A percentile compares a stretch with the other conserved stretches of the same genome.
These are phyloP conservation scores for Cercospora zeina DNA, from an alignment of 2,329 filamentous ascomycete species.

Conservation along the genomic window DNA sequence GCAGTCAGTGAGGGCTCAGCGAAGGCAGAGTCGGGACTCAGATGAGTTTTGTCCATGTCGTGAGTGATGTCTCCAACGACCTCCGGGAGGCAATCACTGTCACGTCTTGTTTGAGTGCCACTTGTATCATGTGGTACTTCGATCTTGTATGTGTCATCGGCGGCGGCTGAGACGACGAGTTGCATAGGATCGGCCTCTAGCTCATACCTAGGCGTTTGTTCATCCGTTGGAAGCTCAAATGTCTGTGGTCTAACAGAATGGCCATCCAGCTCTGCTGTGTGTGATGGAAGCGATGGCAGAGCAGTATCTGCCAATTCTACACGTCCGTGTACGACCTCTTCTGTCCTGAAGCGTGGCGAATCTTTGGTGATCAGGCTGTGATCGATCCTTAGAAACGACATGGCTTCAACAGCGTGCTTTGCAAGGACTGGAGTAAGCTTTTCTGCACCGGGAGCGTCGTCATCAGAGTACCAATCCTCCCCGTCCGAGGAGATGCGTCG, in stretches of 20 bases:
- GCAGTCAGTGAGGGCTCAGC: constrained; percentile 23
- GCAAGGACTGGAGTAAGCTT: constrained; percentile 56
- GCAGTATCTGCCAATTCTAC: constrained; percentile 36
- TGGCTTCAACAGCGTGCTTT: constrained; percentile 48
- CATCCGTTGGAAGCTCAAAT: constrained; percentile 33
- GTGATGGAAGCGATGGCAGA: constrained; percentile 27
- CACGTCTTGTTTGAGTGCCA: constrained; percentile 40
- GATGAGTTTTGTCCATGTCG: constrained; percentile 23
- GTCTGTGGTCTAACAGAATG: constrained; percentile 28
- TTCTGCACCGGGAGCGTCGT: constrained; percentile 52
- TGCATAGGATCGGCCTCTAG: constrained; percentile 43
- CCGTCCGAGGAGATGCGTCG: constrained; percentile 34
- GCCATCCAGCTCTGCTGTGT: constrained; percentile 37
- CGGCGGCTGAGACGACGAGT: constrained; percentile 38
- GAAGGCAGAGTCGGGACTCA: constrained; percentile 29
- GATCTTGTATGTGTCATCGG: constrained; percentile 38
- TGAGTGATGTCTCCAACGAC: constrained; percentile 39
- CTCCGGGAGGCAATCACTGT: constrained; percentile 51
- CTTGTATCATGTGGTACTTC: neutral
- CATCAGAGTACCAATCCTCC: constrained; percentile 25
- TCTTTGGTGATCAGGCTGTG: constrained; percentile 57
- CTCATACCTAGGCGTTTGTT: constrained; percentile 39
- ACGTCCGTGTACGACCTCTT: constrained; percentile 32
- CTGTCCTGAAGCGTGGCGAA: constrained; percentile 30
- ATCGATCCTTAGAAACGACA: constrained; percentile 58